Percentiles rank a stretch among this genome's conserved stretches.
These are phyloP conservation scores for Abelmoschus esculentus DNA, from an alignment of 345 rosid genomes.

Conservation along the genomic window DNA sequence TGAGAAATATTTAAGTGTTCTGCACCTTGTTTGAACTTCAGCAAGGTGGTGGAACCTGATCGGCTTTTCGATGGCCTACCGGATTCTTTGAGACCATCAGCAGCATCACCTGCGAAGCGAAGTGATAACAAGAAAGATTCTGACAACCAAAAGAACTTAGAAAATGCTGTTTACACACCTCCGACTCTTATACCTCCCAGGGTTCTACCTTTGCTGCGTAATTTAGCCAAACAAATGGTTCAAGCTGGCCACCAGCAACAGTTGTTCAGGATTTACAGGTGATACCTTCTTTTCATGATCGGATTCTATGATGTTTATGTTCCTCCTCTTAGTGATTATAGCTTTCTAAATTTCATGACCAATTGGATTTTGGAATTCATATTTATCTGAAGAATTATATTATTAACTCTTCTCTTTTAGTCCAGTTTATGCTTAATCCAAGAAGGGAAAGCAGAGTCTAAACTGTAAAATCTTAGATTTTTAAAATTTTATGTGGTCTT, in stretches of 20 bases:
- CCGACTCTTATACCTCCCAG: conserved; percentile 82
- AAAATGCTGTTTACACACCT: conserved; percentile 54
- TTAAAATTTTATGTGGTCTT: not conserved
- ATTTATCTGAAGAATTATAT: not conserved
- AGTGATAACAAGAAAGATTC: conserved; percentile 47
- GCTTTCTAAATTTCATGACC: not conserved
- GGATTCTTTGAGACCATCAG: conserved; percentile 55
- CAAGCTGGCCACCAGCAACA: conserved; percentile 94
- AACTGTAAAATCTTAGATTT: not conserved
- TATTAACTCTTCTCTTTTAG: not conserved
- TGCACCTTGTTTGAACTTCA: conserved; percentile 24
- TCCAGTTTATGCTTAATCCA: not conserved
- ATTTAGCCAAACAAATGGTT: conserved; percentile 77
- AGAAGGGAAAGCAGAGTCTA: not conserved
- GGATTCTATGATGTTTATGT: conserved; percentile 42
- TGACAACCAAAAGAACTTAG: conserved; percentile 46
- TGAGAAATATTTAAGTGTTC: not conserved
- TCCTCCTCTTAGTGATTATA: not conserved
- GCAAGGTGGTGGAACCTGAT: conserved; percentile 96
- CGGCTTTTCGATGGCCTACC: conserved; percentile 80
- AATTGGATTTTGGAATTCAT: not conserved
- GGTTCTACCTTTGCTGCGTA: conserved; percentile 79
- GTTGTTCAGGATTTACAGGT: conserved; percentile 72
- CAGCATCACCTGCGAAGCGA: conserved; percentile 34
- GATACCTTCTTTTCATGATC: not conserved